Percentiles rank a stretch among this genome's conserved stretches.
These are phyloP conservation scores for Komagataella phaffii DNA, from an alignment of 805 yeast species.

Conservation along the genomic window DNA sequence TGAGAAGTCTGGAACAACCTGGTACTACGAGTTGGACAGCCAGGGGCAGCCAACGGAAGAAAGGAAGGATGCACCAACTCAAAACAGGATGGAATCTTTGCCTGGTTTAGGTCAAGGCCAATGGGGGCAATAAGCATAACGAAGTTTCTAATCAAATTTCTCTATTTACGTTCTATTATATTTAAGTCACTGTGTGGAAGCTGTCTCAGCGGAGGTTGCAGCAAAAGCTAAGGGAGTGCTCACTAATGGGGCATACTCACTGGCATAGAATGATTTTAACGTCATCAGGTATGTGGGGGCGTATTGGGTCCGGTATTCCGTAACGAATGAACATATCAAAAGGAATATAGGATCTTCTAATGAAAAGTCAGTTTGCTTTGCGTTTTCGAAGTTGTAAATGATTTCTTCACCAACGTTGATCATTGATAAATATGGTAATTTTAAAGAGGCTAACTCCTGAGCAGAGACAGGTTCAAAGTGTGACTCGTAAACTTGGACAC, in stretches of 20 bases:
- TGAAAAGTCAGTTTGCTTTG: conserved; percentile 6
- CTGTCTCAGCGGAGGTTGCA: background rate
- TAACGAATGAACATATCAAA: conserved; percentile 17
- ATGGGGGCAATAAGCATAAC: background rate
- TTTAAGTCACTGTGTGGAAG: background rate
- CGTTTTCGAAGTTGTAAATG: conserved; percentile 17
- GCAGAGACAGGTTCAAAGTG: conserved; percentile 23
- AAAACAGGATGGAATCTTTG: background rate
- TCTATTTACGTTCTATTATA: background rate
- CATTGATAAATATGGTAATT: conserved; percentile 16
- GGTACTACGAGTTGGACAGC: conserved; percentile 17
- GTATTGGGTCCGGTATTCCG: conserved; percentile 17
- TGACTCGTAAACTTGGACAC: conserved; percentile 37
- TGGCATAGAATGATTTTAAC: conserved; percentile 16
- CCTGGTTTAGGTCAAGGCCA: background rate
- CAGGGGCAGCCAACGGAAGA: conserved; percentile 3
- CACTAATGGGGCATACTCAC: background rate
- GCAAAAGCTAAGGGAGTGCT: background rate
- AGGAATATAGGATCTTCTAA: conserved; percentile 12
- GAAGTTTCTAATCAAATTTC: too few relatives aligned
- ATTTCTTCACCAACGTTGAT: conserved; percentile 21
- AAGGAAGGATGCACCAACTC: background rate
- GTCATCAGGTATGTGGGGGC: conserved; percentile 17
- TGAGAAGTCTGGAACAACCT: conserved; percentile 46
- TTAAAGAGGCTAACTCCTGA: conserved; percentile 16